phyloP scores from a whole-genome alignment of 2,329 filamentous ascomycete genomes.

The Esteya vermicola region DNA sequence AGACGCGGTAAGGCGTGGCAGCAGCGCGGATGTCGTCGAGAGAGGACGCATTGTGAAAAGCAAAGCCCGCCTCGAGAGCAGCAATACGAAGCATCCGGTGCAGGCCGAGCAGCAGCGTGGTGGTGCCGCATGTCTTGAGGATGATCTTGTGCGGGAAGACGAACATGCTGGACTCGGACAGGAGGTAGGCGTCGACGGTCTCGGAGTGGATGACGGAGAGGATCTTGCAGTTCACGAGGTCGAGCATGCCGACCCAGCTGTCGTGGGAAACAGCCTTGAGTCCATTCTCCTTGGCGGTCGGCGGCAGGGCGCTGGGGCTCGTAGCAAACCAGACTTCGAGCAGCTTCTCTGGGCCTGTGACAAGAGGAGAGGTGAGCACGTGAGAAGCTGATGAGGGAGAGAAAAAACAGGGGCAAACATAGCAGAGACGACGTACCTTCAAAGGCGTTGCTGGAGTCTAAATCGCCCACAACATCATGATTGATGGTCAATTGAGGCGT shows the following conservation, averaged over 20 bases:
- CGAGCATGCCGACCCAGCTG: slow-evolving; percentile 91
- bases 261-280: slow-evolving; percentile 76
- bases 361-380: neutral
- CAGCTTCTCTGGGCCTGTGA: slow-evolving; percentile 93
- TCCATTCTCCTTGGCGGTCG: slow-evolving; percentile 56
- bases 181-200: slow-evolving; percentile 86
- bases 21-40: slow-evolving; percentile 55
- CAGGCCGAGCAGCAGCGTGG: slow-evolving; percentile 78
- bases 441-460: slow-evolving; percentile 92
- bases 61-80: slow-evolving; percentile 75
- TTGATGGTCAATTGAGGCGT: slow-evolving; percentile 94
- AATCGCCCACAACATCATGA: slow-evolving; percentile 79
- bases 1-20: slow-evolving; percentile 85
- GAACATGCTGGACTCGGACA: slow-evolving; percentile 99
- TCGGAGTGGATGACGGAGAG: slow-evolving; percentile 88
- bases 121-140: slow-evolving; percentile 95
- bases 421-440: slow-evolving; percentile 44
- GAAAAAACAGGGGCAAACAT: neutral
- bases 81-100: slow-evolving; percentile 89
- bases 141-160: slow-evolving; percentile 99
- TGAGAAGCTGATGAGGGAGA: neutral
- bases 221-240: slow-evolving; percentile 97
- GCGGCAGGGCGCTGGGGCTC: slow-evolving; percentile 57
- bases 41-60: slow-evolving; percentile 56
- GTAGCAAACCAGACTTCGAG: slow-evolving; percentile 97